These are phyloP conservation scores for Funneliformis mosseae DNA, from an alignment of 192 early-diverging fungal genomes.

Conservation along the genomic window DNA sequence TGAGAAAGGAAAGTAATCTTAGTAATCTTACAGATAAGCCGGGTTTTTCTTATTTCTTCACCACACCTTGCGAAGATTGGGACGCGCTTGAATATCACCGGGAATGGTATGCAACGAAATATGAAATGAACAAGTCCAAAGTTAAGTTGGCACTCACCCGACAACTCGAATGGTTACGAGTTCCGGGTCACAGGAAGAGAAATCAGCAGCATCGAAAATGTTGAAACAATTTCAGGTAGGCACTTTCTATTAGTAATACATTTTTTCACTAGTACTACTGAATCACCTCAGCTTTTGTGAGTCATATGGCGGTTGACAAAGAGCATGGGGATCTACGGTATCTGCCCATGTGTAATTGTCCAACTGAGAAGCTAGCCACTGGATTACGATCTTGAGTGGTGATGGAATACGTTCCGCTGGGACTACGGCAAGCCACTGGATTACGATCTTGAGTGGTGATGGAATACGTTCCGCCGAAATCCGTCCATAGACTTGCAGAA, in stretches of 20 bases:
- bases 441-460: constrained; percentile 24
- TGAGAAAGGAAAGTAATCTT: background rate
- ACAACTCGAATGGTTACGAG: constrained; percentile 30
- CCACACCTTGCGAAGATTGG: constrained; percentile 29
- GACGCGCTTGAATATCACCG: constrained; percentile 28
- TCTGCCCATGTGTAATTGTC: constrained; percentile 13
- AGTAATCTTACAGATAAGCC: constrained; percentile 14
- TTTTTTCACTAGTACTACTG: background rate
- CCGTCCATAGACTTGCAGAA: constrained; percentile 31
- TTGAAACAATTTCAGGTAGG: constrained; percentile 27
- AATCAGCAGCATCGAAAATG: constrained; percentile 19
- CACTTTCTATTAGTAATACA: constrained; percentile 10
- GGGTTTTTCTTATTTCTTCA: constrained; percentile 25
- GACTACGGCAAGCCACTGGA: constrained; percentile 29
- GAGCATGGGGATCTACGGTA: constrained; percentile 17
- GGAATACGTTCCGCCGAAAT: constrained; percentile 31
- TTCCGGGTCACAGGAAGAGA: constrained; percentile 22
- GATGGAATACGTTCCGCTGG: constrained; percentile 29
- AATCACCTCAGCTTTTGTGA: constrained; percentile 10
- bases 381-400: constrained; percentile 22
- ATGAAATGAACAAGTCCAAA: constrained; percentile 26
- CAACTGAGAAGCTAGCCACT: constrained; percentile 34
- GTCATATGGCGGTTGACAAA: constrained; percentile 13
- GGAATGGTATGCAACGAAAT: constrained; percentile 22
- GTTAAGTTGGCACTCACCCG: constrained; percentile 25